Evolutionary conservation across 1,284 basidiomycete genomes (phyloP).

Genomic region (Trametes versicolor): DNA sequence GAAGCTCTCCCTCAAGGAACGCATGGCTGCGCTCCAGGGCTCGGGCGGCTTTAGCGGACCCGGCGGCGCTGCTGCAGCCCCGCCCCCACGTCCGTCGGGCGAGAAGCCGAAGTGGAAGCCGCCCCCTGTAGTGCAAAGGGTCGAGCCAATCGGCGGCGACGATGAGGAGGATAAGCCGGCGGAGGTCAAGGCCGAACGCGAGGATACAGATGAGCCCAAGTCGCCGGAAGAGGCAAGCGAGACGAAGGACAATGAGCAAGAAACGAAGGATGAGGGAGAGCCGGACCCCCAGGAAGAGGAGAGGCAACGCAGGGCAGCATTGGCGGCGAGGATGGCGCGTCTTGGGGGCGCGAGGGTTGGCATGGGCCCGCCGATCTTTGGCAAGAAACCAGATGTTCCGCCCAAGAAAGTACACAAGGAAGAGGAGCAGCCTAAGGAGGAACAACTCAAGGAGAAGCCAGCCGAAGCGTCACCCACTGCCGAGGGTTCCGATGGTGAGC

Average conservation of each 20-base stretch:
- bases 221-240: slow-evolving; percentile 44
- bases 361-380: slow-evolving; percentile 77
- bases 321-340: slow-evolving; percentile 91
- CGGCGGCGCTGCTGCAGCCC: slow-evolving; percentile 48
- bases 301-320: slow-evolving; percentile 78
- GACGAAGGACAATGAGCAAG: slow-evolving; percentile 45
- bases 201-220: slow-evolving; percentile 32
- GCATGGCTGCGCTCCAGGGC: slow-evolving; percentile 91
- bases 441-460: slow-evolving; percentile 22
- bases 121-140: slow-evolving; percentile 57
- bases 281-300: slow-evolving; percentile 81
- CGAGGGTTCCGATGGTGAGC: slow-evolving; percentile 20
- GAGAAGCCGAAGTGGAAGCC: slow-evolving; percentile 89
- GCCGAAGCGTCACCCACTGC: slow-evolving; percentile 3
- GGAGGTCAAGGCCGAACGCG: slow-evolving; percentile 46
- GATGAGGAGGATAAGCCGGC: slow-evolving; percentile 50
- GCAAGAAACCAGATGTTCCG: slow-evolving; percentile 56
- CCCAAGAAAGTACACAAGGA: slow-evolving; percentile 53
- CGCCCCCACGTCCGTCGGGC: slow-evolving; percentile 66
- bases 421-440: slow-evolving; percentile 24
- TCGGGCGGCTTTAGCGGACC: slow-evolving; percentile 77
- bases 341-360: slow-evolving; percentile 88
- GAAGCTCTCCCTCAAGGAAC: slow-evolving; percentile 84
- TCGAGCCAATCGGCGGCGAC: slow-evolving; percentile 50
- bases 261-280: slow-evolving; percentile 50